These are phyloP conservation scores for Leccinum subspadiceum DNA, from an alignment of 1,284 basidiomycete species.

Conservation along the genomic window DNA sequence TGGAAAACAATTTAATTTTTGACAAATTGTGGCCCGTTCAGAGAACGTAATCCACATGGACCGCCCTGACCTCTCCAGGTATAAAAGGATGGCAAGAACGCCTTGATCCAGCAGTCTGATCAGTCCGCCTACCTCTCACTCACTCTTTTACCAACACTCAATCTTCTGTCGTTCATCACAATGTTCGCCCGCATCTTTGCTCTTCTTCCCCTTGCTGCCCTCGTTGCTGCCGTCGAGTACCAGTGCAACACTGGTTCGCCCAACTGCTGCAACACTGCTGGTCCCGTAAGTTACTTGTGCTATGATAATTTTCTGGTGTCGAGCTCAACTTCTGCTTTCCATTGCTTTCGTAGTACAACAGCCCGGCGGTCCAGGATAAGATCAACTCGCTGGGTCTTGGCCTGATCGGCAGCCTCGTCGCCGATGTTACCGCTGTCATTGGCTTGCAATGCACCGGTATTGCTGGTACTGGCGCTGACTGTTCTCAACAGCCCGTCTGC, in stretches of 20 bases:
- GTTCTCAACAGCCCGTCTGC: not conserved
- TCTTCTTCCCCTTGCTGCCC: not conserved
- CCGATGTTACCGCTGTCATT: not conserved
- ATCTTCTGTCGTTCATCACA: not conserved
- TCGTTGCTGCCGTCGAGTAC: not conserved
- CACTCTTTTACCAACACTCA: not conserved
- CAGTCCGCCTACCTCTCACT: not conserved
- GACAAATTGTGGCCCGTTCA: not conserved
- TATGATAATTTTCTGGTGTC: not conserved
- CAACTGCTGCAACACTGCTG: not conserved
- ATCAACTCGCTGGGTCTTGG: not conserved
- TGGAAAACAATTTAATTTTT: not conserved
- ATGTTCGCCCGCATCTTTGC: not conserved
- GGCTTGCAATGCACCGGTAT: not conserved
- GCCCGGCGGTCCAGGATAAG: too few relatives aligned
- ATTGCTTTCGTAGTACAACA: not conserved
- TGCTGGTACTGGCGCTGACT: not conserved
- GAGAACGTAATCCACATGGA: not conserved
- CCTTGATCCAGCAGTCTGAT: not conserved
- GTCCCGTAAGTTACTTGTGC: not conserved
- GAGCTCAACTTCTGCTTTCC: not conserved
- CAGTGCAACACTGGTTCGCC: not conserved
- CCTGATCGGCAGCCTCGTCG: not conserved
- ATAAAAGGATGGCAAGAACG: not conserved
- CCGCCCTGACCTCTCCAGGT: not conserved